Evolutionary conservation across 805 yeast species (phyloP).

Genomic region (Kluyveromyces siamensis): DNA sequence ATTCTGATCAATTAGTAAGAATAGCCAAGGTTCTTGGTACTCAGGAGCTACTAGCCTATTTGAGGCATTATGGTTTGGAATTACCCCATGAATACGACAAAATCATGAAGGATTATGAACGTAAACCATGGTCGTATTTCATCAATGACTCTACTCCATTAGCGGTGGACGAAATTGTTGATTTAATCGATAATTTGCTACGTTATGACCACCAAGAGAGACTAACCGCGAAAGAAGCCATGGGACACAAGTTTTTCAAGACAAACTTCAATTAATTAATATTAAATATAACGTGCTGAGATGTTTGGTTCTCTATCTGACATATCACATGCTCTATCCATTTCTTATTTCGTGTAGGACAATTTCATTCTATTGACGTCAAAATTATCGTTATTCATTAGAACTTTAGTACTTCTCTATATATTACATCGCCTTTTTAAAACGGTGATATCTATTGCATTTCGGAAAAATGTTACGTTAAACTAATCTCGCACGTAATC

Average conservation of each 20-base stretch:
- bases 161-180: conserved; percentile 49
- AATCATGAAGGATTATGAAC: conserved; percentile 52
- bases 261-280: conserved; percentile 10
- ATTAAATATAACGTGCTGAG: background rate
- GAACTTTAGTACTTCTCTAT: background rate
- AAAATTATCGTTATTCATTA: background rate
- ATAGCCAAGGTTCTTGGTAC: conserved; percentile 85
- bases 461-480: background rate
- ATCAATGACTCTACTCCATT: conserved; percentile 45
- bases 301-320: no score
- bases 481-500: background rate
- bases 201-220: conserved; percentile 83
- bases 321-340: background rate
- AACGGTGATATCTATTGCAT: background rate
- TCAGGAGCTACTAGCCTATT: conserved; percentile 57
- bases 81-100: conserved; percentile 75
- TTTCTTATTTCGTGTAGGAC: no score
- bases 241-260: conserved; percentile 65
- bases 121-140: conserved; percentile 60
- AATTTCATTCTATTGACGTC: background rate
- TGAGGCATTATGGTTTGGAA: conserved; percentile 57
- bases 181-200: conserved; percentile 63
- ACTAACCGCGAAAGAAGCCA: conserved; percentile 80
- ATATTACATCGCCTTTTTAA: background rate
- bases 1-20: conserved; percentile 85